Percentiles rank a stretch among this genome's conserved stretches.
Evolutionary conservation across 441 rosid species (phyloP).

Genomic region (Bruguiera hainesii): DNA sequence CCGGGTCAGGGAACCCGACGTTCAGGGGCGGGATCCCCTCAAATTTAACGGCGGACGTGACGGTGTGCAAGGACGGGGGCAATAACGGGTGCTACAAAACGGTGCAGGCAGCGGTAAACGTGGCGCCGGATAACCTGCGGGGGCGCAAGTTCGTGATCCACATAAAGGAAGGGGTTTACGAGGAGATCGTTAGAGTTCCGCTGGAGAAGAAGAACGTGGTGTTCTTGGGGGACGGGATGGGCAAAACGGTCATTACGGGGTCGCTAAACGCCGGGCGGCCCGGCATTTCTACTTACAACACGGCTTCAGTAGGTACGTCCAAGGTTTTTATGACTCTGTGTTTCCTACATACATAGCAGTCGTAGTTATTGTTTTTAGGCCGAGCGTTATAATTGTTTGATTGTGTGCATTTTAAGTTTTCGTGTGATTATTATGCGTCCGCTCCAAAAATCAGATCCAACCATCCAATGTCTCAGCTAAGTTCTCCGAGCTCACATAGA

Average conservation of each 20-base stretch:
- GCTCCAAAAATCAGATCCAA: too few species aligned
- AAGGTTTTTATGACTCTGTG: neutral
- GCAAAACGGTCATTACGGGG: conserved; percentile 81
- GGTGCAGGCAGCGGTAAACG: conserved; percentile 80
- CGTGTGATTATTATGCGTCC: neutral
- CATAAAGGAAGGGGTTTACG: conserved; percentile 64
- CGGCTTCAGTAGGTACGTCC: conserved; percentile 82
- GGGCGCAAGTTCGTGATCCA: conserved; percentile 51
- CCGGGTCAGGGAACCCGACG: conserved; percentile 22
- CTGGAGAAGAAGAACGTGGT: conserved; percentile 75
- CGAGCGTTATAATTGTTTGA: too few species aligned
- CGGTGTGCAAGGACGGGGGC: conserved; percentile 59
- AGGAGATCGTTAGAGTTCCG: conserved; percentile 76
- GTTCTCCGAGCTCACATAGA: too few species aligned
- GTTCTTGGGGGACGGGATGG: conserved; percentile 79
- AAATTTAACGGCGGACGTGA: conserved; percentile 45
- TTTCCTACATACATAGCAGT: too few species aligned
- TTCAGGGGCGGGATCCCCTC: conserved; percentile 45
- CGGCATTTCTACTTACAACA: conserved; percentile 60
- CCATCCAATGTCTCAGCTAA: too few species aligned
- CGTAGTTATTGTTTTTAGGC: too few species aligned
- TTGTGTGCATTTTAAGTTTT: neutral
- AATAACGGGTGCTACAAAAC: conserved; percentile 42
- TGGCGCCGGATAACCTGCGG: conserved; percentile 51
- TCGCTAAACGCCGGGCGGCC: conserved; percentile 47